Evolutionary conservation across 306 rosid genomes (phyloP).

Genomic region (Cicer cuneatum): DNA sequence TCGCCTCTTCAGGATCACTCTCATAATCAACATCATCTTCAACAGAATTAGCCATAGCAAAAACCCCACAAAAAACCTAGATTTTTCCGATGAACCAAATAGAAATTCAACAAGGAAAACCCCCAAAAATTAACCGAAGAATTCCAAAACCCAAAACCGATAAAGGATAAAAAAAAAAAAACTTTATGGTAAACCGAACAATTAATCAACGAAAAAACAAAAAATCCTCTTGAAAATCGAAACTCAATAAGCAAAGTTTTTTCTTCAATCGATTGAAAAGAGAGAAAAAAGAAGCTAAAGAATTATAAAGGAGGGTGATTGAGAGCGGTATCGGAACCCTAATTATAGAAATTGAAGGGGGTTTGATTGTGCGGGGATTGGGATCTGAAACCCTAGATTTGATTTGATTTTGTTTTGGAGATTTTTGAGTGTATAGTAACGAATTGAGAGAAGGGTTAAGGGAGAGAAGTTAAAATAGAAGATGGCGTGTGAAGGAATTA

Average conservation of each 20-base stretch:
- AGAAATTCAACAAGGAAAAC: background rate
- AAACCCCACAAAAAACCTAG: constrained; percentile 51
- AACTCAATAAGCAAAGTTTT: constrained; percentile 27
- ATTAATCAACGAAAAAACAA: constrained; percentile 12
- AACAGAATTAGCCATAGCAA: constrained; percentile 60
- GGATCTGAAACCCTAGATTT: constrained; percentile 63
- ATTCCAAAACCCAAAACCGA: constrained; percentile 1
- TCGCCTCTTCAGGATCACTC: constrained; percentile 88
- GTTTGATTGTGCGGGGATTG: background rate
- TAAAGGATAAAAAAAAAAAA: background rate
- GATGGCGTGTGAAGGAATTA: constrained; percentile 9
- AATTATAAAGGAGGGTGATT: constrained; percentile 17
- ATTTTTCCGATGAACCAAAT: background rate
- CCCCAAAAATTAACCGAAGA: background rate
- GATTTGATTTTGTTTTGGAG: constrained; percentile 30
- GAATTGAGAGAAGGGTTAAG: constrained; percentile 24
- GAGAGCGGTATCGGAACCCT: background rate
- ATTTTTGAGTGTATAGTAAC: constrained; percentile 45
- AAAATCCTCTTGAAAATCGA: background rate
- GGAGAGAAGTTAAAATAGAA: constrained; percentile 4
- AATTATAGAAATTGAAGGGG: constrained; percentile 13
- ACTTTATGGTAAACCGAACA: background rate
- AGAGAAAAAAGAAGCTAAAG: constrained; percentile 18
- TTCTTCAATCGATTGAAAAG: constrained; percentile 43
- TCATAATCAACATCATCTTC: constrained; percentile 84